Evolutionary conservation across 169 alveolate species (phyloP).

Genomic region (Pseudocohnilembus persalinus): DNA sequence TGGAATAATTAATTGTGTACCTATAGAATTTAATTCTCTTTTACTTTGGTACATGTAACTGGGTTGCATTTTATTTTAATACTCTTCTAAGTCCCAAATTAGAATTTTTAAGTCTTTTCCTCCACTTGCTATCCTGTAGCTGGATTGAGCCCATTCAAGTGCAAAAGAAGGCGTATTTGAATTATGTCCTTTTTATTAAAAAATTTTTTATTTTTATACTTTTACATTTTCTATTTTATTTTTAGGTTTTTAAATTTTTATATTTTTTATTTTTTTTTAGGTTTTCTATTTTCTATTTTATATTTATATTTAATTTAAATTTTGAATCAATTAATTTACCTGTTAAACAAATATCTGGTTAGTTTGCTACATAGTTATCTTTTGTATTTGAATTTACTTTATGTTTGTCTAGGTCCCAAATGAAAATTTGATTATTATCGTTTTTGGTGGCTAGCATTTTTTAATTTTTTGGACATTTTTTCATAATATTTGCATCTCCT

Average conservation of each 20-base stretch:
- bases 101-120: slow-evolving; percentile 40
- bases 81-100: slow-evolving; percentile 46
- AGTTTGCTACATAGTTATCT: slow-evolving; percentile 26
- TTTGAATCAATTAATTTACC: not conserved
- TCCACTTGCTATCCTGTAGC: slow-evolving; percentile 45
- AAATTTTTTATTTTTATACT: not conserved
- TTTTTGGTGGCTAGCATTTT: slow-evolving; percentile 40
- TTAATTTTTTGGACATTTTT: slow-evolving; percentile 16
- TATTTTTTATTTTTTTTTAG: no score
- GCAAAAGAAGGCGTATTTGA: slow-evolving; percentile 33
- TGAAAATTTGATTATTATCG: slow-evolving; percentile 23
- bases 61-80: slow-evolving; percentile 31
- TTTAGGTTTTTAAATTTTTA: not conserved
- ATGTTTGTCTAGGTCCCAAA: slow-evolving; percentile 48
- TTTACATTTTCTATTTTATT: not conserved
- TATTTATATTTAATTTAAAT: not conserved
- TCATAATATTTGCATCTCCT: slow-evolving; percentile 40
- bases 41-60: slow-evolving; percentile 18
- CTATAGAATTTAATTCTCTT: slow-evolving; percentile 43
- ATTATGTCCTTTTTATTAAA: slow-evolving; percentile 28
- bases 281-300: no score
- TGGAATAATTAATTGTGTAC: not conserved
- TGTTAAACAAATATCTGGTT: slow-evolving; percentile 26
- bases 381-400: slow-evolving; percentile 9
- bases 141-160: slow-evolving; percentile 30